phyloP scores from a whole-genome alignment of 2,329 filamentous ascomycete species.

The Diaporthe humulicola region DNA sequence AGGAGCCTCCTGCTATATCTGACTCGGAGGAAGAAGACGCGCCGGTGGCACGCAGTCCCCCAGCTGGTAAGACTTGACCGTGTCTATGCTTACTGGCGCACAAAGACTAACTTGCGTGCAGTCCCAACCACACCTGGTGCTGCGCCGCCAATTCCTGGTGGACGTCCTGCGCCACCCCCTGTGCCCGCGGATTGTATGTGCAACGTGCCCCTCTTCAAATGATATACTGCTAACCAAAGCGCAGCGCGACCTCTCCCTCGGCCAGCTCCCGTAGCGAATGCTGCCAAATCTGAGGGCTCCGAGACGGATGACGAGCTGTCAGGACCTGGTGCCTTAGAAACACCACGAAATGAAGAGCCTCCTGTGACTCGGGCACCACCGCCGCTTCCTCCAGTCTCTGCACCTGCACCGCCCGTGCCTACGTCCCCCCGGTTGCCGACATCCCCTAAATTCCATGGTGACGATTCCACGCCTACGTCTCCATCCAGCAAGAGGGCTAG shows the following conservation, averaged over 20 bases:
- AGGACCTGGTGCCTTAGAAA: slow-evolving; percentile 59
- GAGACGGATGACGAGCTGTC: slow-evolving; percentile 92
- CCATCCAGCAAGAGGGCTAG: slow-evolving; percentile 67
- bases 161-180: slow-evolving; percentile 68
- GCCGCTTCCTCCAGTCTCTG: slow-evolving; percentile 59
- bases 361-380: slow-evolving; percentile 56
- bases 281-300: slow-evolving; percentile 79
- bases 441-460: slow-evolving; percentile 52
- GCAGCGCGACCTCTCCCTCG: slow-evolving; percentile 76
- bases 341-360: slow-evolving; percentile 54
- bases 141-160: slow-evolving; percentile 62
- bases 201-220: background rate
- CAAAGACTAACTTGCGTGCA: slow-evolving; percentile 45
- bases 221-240: slow-evolving; percentile 46
- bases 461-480: slow-evolving; percentile 55
- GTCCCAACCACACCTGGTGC: slow-evolving; percentile 49
- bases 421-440: slow-evolving; percentile 51
- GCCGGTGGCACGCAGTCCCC: slow-evolving; percentile 48
- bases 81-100: slow-evolving; percentile 37
- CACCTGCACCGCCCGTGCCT: slow-evolving; percentile 57
- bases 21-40: slow-evolving; percentile 53
- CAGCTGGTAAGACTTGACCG: slow-evolving; percentile 44
- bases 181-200: slow-evolving; percentile 73
- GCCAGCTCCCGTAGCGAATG: slow-evolving; percentile 66
- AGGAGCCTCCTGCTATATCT: slow-evolving; percentile 52